phyloP scores from a whole-genome alignment of 176 grass and related monocot genomes.

The Bonia amplexicaulis region DNA sequence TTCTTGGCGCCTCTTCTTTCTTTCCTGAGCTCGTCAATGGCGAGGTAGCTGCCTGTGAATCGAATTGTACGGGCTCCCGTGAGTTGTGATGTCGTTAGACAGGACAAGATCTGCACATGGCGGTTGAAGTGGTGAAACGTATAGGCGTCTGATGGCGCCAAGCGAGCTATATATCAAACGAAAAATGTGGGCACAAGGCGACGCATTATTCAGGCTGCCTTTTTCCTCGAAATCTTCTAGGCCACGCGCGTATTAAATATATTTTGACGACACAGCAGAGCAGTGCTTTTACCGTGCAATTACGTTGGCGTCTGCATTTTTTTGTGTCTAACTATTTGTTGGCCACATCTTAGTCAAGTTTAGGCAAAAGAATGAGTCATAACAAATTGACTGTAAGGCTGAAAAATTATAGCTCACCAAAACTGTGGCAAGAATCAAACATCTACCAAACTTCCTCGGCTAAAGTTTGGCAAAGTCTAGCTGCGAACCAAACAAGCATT shows the following conservation, averaged over 20 bases:
- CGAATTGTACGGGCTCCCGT: background rate
- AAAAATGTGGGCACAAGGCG: background rate
- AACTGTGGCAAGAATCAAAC: background rate
- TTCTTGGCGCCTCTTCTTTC: background rate
- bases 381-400: no score
- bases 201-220: background rate
- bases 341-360: no score
- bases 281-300: background rate
- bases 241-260: background rate
- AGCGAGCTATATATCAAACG: background rate
- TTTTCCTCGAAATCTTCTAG: background rate
- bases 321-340: no score
- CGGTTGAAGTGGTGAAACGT: background rate
- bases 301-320: background rate
- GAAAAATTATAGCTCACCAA: no score
- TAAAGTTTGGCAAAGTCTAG: background rate
- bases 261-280: background rate
- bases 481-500: background rate
- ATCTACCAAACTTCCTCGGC: background rate
- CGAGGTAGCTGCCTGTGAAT: background rate
- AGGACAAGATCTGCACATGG: constrained; percentile 20
- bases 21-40: background rate
- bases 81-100: background rate
- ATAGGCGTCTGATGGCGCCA: constrained; percentile 3
- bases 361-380: no score